These are phyloP conservation scores for Erythrobasidium hasegawianum DNA, from an alignment of 1,284 basidiomycete species.

Conservation along the genomic window DNA sequence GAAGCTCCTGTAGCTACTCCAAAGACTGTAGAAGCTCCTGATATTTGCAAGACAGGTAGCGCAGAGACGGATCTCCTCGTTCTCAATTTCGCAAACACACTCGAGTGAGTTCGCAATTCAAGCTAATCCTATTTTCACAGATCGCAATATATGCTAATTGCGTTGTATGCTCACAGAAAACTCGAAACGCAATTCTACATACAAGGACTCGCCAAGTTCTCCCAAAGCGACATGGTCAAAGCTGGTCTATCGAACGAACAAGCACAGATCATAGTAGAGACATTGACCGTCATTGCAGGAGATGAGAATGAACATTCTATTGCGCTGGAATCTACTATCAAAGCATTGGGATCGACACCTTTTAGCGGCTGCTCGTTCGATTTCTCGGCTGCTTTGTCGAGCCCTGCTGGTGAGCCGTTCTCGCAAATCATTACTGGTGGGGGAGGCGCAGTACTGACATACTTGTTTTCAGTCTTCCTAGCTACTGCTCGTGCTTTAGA, in stretches of 20 bases:
- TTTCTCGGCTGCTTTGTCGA: conserved; percentile 61
- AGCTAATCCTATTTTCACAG: background rate
- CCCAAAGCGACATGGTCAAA: conserved; percentile 60
- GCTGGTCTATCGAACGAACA: conserved; percentile 65
- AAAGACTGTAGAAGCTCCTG: background rate
- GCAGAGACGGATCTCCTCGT: conserved; percentile 18
- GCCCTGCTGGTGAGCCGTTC: conserved; percentile 42
- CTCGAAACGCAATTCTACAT: conserved; percentile 68
- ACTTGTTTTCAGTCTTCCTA: conserved; percentile 58
- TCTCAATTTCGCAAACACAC: conserved; percentile 32
- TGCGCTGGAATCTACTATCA: conserved; percentile 58
- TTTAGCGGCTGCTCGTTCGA: conserved; percentile 64
- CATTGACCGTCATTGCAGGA: conserved; percentile 51
- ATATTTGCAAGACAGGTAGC: background rate
- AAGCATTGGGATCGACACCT: conserved; percentile 57
- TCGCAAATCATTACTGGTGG: background rate
- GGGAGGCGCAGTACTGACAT: background rate
- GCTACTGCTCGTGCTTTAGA: conserved; percentile 73
- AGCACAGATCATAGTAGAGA: conserved; percentile 56
- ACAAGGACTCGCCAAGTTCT: conserved; percentile 64
- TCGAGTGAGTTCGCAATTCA: conserved; percentile 23
- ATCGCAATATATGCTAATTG: no score
- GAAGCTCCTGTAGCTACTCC: background rate
- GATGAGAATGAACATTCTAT: conserved; percentile 45
- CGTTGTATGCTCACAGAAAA: no score